A percentile compares a stretch with the other conserved stretches of the same genome.
Evolutionary conservation across 805 yeast species (phyloP).

Genomic region (Kluyveromyces siamensis): DNA sequence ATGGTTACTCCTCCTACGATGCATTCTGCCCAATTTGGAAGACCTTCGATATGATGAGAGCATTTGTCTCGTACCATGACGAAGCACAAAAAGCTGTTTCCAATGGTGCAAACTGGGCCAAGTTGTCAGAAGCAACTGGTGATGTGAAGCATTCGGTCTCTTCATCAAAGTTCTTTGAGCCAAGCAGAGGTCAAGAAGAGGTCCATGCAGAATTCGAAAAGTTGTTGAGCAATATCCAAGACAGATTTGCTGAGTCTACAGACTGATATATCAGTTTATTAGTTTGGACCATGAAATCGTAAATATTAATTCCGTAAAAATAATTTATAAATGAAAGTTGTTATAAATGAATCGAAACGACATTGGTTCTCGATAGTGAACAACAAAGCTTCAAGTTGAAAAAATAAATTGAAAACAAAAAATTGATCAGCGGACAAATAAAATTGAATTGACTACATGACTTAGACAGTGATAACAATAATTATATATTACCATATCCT

Average conservation of each 20-base stretch:
- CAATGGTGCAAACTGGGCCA: constrained; percentile 90
- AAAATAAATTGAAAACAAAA: too few relatives aligned
- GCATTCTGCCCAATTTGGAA: constrained; percentile 99
- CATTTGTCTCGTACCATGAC: constrained; percentile 82
- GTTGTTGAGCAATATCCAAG: constrained; percentile 66
- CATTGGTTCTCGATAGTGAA: too few relatives aligned
- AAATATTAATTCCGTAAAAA: neutral
- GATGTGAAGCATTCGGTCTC: constrained; percentile 92
- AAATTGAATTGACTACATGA: neutral
- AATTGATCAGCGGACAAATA: neutral
- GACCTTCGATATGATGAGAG: constrained; percentile 96
- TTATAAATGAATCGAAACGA: too few relatives aligned
- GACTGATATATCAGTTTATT: constrained; percentile 40
- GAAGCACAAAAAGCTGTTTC: constrained; percentile 97
- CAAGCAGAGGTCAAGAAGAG: constrained; percentile 79
- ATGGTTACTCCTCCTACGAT: constrained; percentile 97
- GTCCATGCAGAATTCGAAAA: constrained; percentile 69
- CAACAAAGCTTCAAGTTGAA: too few relatives aligned
- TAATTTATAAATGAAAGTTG: too few relatives aligned
- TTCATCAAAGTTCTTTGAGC: constrained; percentile 92
- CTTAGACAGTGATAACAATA: neutral
- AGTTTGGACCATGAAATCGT: neutral
- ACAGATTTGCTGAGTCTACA: constrained; percentile 90
- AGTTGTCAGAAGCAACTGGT: constrained; percentile 77
- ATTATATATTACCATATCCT: neutral